These are phyloP conservation scores for Dictyostelium citrinum DNA, from an alignment of 78 protist genomes.

Conservation along the genomic window DNA sequence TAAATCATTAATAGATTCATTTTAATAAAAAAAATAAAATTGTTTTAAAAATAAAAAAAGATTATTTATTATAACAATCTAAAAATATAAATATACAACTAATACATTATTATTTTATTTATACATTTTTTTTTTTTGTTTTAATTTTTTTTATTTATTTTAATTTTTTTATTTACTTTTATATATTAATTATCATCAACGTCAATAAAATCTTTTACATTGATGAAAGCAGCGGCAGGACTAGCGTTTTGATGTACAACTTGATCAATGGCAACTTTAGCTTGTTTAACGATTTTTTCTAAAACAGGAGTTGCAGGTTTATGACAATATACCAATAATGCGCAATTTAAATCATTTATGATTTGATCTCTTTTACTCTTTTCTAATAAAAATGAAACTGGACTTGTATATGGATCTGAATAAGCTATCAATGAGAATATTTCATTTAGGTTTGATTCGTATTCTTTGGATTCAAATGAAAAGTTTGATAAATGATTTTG, in stretches of 20 bases:
- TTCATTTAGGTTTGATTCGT: constrained; percentile 22
- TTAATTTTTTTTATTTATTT: background rate
- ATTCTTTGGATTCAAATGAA: background rate
- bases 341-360: constrained; percentile 77
- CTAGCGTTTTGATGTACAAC: constrained; percentile 24
- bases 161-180: background rate
- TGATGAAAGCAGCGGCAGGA: constrained; percentile 25
- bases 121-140: background rate
- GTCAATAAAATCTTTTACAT: constrained; percentile 44
- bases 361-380: constrained; percentile 63
- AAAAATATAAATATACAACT: too few relatives aligned
- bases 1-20: background rate
- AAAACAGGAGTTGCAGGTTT: constrained; percentile 63
- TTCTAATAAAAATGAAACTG: constrained; percentile 53
- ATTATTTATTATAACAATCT: background rate
- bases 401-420: constrained; percentile 69
- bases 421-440: constrained; percentile 81
- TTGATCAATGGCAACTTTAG: constrained; percentile 49
- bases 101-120: too few relatives aligned
- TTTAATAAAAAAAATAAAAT: background rate
- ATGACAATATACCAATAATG: constrained; percentile 40
- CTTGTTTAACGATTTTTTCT: constrained; percentile 53
- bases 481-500: background rate
- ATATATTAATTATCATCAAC: background rate
- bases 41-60: background rate